These are phyloP conservation scores for Diaporthe aspalathi DNA, from an alignment of 2,329 filamentous ascomycete genomes.

Conservation along the genomic window DNA sequence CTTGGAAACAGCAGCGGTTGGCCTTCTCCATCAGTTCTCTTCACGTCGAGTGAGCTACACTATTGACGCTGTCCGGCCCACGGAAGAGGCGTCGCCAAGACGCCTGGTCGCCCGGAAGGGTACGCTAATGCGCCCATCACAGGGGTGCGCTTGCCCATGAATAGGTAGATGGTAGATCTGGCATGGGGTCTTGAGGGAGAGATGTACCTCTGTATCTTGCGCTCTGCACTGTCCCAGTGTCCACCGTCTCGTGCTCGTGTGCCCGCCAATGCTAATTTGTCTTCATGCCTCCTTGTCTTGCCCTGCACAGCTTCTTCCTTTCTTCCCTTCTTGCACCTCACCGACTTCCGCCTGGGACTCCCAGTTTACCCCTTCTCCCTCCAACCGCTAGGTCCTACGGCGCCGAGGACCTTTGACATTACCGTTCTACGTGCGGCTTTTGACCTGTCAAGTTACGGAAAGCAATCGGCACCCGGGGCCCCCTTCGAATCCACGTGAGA, in stretches of 20 bases:
- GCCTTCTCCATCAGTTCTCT: no score
- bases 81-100: not conserved
- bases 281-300: not conserved
- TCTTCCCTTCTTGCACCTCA: not conserved
- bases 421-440: not conserved
- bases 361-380: not conserved
- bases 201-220: not conserved
- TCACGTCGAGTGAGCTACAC: no score
- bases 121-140: slow-evolving; percentile 16
- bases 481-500: not conserved
- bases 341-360: slow-evolving; percentile 9
- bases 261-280: slow-evolving; percentile 12
- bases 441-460: not conserved
- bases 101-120: not conserved
- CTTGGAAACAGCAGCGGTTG: not conserved
- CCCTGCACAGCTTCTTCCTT: not conserved
- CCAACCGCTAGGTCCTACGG: not conserved
- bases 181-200: slow-evolving; percentile 13
- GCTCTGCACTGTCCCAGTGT: not conserved
- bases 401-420: not conserved
- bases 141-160: slow-evolving; percentile 20
- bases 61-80: slow-evolving; percentile 11
- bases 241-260: not conserved
- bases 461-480: not conserved
- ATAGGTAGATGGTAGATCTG: not conserved